Base-by-base conservation (phyloP, 2,329 filamentous ascomycete genomes). In the Neonectria magnoliae region DNA sequence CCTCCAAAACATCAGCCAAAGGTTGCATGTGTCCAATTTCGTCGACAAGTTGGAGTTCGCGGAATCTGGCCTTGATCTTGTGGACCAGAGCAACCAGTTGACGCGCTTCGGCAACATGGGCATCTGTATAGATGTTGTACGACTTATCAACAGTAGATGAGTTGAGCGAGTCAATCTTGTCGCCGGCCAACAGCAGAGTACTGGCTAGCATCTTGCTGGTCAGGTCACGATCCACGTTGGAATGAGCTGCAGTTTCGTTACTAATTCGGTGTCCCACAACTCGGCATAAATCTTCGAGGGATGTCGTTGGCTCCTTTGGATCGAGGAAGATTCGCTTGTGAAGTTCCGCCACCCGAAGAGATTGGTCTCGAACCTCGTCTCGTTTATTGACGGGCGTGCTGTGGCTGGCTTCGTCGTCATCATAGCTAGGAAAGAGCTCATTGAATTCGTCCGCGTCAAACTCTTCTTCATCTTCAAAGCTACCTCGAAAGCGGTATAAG, bases 61-160 rank as follows among this genome's bases (percentile, higher is more conserved):
- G 84, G 80, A 98, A 97, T 16, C 91, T 89, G 51, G 81, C 76
- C 74, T 91, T 90, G 50, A 95, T 88, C 55, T 88, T 87, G 71
- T 90, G 85, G 11, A 93, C 83, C 9, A 98, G 81, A 0, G 78
- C 80, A 27, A 96, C 88, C 4, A 98, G 84, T 65, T 89, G 91
- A 65, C 91, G 90, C 10, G 90, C 89, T 80, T 98, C 93, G 1
- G 82, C 77, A 13, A 95, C 81, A 72, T 98, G 97, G 3, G 90
- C 78, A 73, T 97, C 91, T 0, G 87, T 90, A 78, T 99, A 99
- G 77, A 99, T 98, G 79, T 97, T 97, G 82, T 95, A 97, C 1
- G 73, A 71, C 18, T 76, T 79, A 31, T 68, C 74, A 25, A 82
- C 79, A 0, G 79, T 71, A 3, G 81, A 73, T 5, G 80, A 79